Base-by-base conservation (phyloP, 805 yeast species). In the Sugiyamaella boreocaroliniensis region DNA sequence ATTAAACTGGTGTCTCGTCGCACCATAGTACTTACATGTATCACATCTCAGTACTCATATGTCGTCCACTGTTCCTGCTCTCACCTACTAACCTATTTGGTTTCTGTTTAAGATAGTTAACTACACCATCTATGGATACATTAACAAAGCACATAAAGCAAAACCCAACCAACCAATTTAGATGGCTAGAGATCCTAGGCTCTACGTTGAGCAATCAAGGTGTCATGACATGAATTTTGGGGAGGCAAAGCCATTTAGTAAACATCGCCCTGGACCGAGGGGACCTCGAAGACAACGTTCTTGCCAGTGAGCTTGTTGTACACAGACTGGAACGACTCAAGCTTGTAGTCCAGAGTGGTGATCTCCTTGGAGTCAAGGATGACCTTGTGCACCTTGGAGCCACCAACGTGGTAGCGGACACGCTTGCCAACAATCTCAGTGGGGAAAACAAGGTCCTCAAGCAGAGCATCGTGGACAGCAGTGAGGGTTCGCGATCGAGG, bases 401-500 rank as follows among this genome's bases (percentile, higher is more conserved):
- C 99, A 78, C 98, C 98, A 70, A 89, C 95, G 75, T 89, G 83
- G 88, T 87, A 90, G 85, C 97, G 89, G 73, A 88, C 92, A 82
- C 99, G 89, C 89, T 93, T 93, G 78, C 99, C 99, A 67, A 86
- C 83, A 71, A 92, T 92, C 83, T 92, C 97, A 68, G 98, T 90
- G 78, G 99, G 99, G 97, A 86, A 92, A 66, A 93, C 99, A 74
- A 92, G 83, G 79, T 92, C 99, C 81, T 93, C 99, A 76, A 92
- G 88, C 80, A 92, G 80, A 77, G 89, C 88, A 80, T 93, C 98
- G 79, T 92, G 99, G 67, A 92, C 99, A 73, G 97, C 89, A 68
- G 97, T 84, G 77, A 93, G 83, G 72, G 99, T 92, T 86, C 99
- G 89, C 70, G 98, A 90, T 82, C 96, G 89, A 77, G 99, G 99